phyloP scores from a whole-genome alignment of 2,329 filamentous ascomycete genomes.

The Paecilomyces formosus region DNA sequence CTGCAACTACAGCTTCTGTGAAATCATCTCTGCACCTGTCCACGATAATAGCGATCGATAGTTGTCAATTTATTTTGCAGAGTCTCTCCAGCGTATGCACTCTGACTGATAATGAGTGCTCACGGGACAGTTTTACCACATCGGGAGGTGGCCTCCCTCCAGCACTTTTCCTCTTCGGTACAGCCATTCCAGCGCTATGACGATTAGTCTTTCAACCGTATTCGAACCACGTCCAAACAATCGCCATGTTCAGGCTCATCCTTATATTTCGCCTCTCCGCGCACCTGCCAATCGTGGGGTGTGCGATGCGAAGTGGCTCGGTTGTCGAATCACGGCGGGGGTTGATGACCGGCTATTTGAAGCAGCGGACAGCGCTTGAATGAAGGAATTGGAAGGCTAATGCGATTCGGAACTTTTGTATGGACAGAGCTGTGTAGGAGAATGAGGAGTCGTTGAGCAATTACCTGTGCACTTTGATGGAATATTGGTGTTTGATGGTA shows the following conservation, averaged over 20 bases:
- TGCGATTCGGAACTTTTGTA: neutral
- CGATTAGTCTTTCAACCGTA: neutral
- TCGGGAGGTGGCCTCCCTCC: neutral
- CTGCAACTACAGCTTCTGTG: no score
- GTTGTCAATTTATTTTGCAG: neutral
- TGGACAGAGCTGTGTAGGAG: neutral
- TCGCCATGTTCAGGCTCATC: neutral
- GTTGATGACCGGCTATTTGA: neutral
- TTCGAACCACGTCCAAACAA: neutral
- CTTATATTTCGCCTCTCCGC: neutral
- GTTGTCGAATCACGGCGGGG: neutral
- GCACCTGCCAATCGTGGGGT: neutral
- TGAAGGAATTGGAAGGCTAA: neutral
- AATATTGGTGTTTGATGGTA: neutral
- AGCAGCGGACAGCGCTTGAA: neutral
- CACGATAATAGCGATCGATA: neutral
- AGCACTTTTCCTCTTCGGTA: neutral
- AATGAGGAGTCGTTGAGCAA: neutral
- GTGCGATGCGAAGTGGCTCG: neutral
- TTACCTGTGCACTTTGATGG: neutral
- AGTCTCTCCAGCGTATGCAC: neutral
- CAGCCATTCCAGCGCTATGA: neutral
- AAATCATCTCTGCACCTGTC: neutral
- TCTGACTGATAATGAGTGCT: conserved; percentile 2
- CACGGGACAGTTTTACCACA: conserved; percentile 23